phyloP scores from a whole-genome alignment of 2,329 filamentous ascomycete species.

The Sporothrix pseudoabietina region DNA sequence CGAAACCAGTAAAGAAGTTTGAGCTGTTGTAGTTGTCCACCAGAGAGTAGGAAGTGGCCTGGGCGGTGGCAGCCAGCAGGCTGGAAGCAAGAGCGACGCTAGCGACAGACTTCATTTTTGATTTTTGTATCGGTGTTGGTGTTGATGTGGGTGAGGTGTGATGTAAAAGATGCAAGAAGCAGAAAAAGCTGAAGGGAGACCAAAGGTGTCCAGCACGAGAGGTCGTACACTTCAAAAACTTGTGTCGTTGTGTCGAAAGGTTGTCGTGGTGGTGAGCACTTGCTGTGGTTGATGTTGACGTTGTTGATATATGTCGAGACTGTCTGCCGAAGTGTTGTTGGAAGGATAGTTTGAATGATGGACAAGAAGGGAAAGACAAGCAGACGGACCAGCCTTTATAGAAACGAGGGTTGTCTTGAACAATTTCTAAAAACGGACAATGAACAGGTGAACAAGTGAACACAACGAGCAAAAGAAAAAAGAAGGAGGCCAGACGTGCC shows the following conservation, averaged over 20 bases:
- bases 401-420: slow-evolving; percentile 15
- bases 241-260: background rate
- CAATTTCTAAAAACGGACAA: slow-evolving; percentile 16
- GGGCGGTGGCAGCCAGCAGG: slow-evolving; percentile 33
- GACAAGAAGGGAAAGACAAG: slow-evolving; percentile 4
- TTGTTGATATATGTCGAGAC: background rate
- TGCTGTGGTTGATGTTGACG: background rate
- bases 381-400: slow-evolving; percentile 24
- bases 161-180: background rate
- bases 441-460: slow-evolving; percentile 13
- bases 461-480: slow-evolving; percentile 15
- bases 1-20: slow-evolving; percentile 61
- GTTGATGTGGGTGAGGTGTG: background rate
- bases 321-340: slow-evolving; percentile 3
- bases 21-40: slow-evolving; percentile 51
- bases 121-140: background rate
- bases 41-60: slow-evolving; percentile 49
- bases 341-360: background rate
- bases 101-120: slow-evolving; percentile 28
- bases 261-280: background rate
- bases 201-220: slow-evolving; percentile 22
- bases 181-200: slow-evolving; percentile 6
- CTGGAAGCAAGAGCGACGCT: slow-evolving; percentile 8
- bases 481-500: slow-evolving; percentile 31
- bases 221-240: background rate